Percentiles rank a stretch among this genome's conserved stretches.
Conservation (phyloP, 2,329 filamentous ascomycete genomes). For the Hypomyces rosellus region DNA sequence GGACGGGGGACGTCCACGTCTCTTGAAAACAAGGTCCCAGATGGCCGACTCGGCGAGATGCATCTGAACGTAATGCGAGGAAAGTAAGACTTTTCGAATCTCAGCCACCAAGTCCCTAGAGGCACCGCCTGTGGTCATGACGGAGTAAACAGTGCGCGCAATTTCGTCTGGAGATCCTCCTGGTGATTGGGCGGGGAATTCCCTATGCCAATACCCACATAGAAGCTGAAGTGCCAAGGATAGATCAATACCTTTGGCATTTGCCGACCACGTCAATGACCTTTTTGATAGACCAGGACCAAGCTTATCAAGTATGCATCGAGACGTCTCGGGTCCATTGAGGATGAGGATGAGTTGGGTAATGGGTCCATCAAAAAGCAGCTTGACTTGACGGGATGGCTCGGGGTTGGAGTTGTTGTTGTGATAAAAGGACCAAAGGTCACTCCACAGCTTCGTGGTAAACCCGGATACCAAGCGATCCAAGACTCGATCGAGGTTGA, state of each 20-base stretch:
- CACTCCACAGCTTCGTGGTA: constrained; percentile 29
- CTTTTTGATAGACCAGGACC: constrained; percentile 29
- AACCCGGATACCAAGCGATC: constrained; percentile 30
- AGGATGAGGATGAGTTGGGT: constrained; percentile 31
- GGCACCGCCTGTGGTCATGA: constrained; percentile 24
- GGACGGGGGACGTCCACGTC: constrained; percentile 23
- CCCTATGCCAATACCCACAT: constrained; percentile 31
- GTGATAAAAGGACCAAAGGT: constrained; percentile 29
- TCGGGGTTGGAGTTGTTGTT: constrained; percentile 14
- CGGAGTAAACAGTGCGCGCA: constrained; percentile 23
- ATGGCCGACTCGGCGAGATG: constrained; percentile 32
- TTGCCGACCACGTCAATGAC: constrained; percentile 26
- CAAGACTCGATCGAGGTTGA: constrained; percentile 31
- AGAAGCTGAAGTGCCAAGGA: constrained; percentile 29
- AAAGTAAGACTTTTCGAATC: constrained; percentile 25
- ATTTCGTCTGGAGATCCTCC: constrained; percentile 29
- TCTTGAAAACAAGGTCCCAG: constrained; percentile 29
- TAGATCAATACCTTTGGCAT: constrained; percentile 27
- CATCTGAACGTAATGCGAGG: constrained; percentile 31
- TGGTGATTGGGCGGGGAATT: constrained; percentile 28
- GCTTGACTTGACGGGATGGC: constrained; percentile 25
- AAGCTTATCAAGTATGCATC: constrained; percentile 29
- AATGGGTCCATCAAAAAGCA: constrained; percentile 32
- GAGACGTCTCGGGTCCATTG: constrained; percentile 29
- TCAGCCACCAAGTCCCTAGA: constrained; percentile 23